phyloP scores from a whole-genome alignment of 176 grass and related monocot species.

The Carex pumila region DNA sequence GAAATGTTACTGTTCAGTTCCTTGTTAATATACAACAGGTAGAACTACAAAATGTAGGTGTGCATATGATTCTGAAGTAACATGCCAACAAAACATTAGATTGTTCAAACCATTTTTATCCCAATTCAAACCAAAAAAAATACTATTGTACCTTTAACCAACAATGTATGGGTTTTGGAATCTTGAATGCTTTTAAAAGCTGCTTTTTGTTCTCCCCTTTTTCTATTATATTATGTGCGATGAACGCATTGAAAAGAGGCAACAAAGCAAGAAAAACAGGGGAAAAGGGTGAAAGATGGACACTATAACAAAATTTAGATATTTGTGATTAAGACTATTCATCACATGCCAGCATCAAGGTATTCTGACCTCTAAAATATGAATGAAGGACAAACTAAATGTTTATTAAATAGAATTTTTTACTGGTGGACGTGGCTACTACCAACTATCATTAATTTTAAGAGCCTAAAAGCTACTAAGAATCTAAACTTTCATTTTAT shows the following conservation, averaged over 20 bases:
- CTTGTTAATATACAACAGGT: background rate
- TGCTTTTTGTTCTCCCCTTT: background rate
- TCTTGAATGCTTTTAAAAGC: background rate
- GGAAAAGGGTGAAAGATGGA: background rate
- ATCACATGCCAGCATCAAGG: background rate
- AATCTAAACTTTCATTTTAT: background rate
- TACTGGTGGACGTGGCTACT: background rate
- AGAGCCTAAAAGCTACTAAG: background rate
- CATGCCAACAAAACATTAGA: background rate
- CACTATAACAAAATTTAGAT: background rate
- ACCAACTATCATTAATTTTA: background rate
- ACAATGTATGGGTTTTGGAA: background rate
- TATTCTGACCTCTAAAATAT: background rate
- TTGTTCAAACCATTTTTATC: background rate
- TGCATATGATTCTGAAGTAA: background rate
- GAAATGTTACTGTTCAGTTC: background rate
- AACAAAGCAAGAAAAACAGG: background rate
- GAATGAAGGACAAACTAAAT: background rate
- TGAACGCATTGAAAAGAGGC: background rate
- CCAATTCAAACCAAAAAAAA: background rate
- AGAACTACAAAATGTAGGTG: background rate
- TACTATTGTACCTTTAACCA: background rate
- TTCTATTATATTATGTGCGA: background rate
- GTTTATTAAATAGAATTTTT: background rate
- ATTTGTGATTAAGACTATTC: background rate